Conservation (phyloP, 2,329 filamentous ascomycete genomes). For the Gliomastix tumulicola region DNA sequence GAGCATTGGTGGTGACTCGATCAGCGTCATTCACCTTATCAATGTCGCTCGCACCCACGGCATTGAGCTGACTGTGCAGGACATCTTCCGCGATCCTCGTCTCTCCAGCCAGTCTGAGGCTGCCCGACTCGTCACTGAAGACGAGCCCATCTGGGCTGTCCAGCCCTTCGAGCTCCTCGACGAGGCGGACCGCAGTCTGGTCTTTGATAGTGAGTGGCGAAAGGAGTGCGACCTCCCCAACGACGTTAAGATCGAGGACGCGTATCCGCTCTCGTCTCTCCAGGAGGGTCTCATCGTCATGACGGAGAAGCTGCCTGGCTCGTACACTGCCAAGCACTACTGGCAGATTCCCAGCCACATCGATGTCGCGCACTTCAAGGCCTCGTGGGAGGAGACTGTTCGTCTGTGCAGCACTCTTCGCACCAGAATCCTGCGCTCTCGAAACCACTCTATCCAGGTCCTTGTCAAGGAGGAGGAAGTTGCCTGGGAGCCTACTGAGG, state of each 20-base stretch:
- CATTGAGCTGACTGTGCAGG: conserved; percentile 7
- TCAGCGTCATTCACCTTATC: conserved; percentile 8
- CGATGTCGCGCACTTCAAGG: neutral
- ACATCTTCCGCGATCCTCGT: conserved; percentile 7
- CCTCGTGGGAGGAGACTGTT: conserved; percentile 5
- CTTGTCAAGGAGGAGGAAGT: conserved; percentile 4
- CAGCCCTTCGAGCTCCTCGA: neutral
- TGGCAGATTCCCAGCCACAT: conserved; percentile 9
- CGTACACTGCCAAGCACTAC: conserved; percentile 21
- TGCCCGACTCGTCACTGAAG: neutral
- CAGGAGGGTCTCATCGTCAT: conserved; percentile 43
- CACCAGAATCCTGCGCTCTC: conserved; percentile 9
- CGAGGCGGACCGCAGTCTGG: neutral
- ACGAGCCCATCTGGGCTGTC: neutral
- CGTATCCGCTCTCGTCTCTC: conserved; percentile 40
- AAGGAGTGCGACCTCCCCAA: conserved; percentile 1
- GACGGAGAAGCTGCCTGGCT: conserved; percentile 25
- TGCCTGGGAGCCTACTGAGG: neutral
- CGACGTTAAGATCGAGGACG: conserved; percentile 28
- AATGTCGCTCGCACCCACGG: neutral
- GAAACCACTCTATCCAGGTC: conserved; percentile 5
- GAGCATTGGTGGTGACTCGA: conserved; percentile 9
- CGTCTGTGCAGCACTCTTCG: conserved; percentile 7
- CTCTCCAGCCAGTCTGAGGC: neutral
- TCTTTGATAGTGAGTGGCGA: conserved; percentile 1